Evolutionary conservation across 768 basidiomycete genomes (phyloP), one percentile per base, ranked within the genome.

Genomic region (Agrocybe praecox): DNA sequence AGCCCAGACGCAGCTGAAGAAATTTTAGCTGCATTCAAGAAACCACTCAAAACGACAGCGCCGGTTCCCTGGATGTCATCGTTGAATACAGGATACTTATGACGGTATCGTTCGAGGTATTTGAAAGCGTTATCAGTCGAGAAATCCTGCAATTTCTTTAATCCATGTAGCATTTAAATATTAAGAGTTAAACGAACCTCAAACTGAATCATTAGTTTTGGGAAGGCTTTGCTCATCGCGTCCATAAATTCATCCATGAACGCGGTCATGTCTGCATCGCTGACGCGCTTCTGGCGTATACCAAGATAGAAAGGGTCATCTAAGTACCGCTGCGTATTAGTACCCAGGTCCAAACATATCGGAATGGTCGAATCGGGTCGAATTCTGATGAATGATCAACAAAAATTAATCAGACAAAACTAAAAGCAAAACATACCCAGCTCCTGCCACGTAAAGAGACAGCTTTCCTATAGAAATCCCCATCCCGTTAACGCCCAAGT

Each of bases 211-310:
- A 96, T 79, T 49, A 92, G 79, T 62, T 90, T 87, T 0, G 94
- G 94, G 80, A 89, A 95, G 11, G 81, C 77, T 40, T 68, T 67
- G 17, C 80, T 74, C 80, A 96, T 91, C 70, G 91, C 92, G 40
- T 77, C 67, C 91, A 97, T 94, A 74, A 97, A 95, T 69, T 93
- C 90, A 66, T 95, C 92, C 89, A 97, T 92, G 72, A 96, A 94
- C 46, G 80, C 89, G 18, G 81, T 79, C 78, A 90, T 89, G 65
- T 85, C 85, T 18, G 75, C 74, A 22, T 85, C 83, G 0, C 84
- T 75, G 22, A 86, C 76, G 50, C 92, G 84, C 62, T 80, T 84
- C 65, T 88, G 84, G 47, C 90, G 85, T 42, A 91, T 80, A 23
- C 96, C 96, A 62, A 96, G 83, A 73, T 98, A 98, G 23, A 96